Conservation (phyloP, 1,139 yeast species). For the Saccharomycopsis hybrid region DNA sequence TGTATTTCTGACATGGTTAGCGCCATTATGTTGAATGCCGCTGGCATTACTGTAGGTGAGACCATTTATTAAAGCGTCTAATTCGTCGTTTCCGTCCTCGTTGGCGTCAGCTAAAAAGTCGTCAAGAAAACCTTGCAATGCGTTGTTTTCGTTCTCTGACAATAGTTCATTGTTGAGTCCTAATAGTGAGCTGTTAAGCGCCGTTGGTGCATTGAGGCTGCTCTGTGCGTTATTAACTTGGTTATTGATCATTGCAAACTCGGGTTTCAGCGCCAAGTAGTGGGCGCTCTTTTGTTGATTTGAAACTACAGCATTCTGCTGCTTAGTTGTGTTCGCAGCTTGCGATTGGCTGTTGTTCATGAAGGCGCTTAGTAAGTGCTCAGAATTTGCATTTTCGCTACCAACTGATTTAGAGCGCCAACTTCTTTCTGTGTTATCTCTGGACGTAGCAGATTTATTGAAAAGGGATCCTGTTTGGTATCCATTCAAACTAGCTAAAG, state of each 20-base stretch:
- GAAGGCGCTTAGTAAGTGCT: background rate
- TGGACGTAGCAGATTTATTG: background rate
- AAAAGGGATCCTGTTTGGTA: background rate
- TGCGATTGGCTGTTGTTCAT: too few relatives aligned
- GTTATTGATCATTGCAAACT: too few relatives aligned
- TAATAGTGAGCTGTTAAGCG: background rate
- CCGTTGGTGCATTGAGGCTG: background rate
- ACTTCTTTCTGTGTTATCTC: background rate
- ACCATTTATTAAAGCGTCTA: constrained; percentile 9
- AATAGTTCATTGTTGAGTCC: constrained; percentile 9
- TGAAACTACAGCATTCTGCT: background rate
- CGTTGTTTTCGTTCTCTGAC: constrained; percentile 19
- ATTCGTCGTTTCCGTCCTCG: constrained; percentile 8
- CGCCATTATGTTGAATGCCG: background rate
- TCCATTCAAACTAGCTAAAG: background rate
- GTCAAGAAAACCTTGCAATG: constrained; percentile 19
- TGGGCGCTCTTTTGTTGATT: background rate
- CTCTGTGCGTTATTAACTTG: too few relatives aligned
- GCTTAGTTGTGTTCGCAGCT: too few relatives aligned
- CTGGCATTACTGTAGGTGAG: background rate
- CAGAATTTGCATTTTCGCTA: background rate
- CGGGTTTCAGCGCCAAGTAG: background rate
- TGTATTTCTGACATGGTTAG: background rate
- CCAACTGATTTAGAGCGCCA: background rate
- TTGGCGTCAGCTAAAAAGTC: constrained; percentile 16